phyloP scores from a whole-genome alignment of 192 early-diverging fungal species.

The Funneliformis geosporum region DNA sequence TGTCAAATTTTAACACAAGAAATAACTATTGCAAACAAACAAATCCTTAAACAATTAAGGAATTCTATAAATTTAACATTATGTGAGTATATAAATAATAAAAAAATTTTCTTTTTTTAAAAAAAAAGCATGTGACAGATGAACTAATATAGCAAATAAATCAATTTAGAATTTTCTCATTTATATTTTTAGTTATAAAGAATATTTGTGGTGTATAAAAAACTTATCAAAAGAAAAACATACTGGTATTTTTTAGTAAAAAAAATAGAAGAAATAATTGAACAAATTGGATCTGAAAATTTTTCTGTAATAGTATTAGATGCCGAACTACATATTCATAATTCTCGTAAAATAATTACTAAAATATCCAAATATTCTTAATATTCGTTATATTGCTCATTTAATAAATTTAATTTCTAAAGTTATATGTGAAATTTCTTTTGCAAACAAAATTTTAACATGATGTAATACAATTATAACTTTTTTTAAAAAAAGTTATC shows the following conservation, averaged over 20 bases:
- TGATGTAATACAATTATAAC: no score
- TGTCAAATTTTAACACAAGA: no score
- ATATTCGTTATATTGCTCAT: no score
- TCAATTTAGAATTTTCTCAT: background rate
- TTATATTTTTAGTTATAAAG: background rate
- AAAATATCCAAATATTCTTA: no score
- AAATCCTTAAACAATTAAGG: background rate
- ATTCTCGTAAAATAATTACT: background rate
- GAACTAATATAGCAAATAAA: background rate
- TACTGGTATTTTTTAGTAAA: background rate
- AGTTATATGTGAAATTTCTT: no score
- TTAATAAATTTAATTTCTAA: no score
- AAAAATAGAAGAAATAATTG: background rate
- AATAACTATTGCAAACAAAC: no score
- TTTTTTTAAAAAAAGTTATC: no score
- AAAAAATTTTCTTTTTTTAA: conserved; percentile 1
- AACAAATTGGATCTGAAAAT: background rate
- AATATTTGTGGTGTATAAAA: background rate
- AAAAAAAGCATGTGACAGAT: background rate
- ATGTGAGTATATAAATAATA: background rate
- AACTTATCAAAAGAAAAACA: background rate
- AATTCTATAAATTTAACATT: background rate
- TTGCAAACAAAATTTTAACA: no score
- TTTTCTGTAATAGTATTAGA: background rate
- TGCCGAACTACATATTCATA: background rate